A percentile compares a stretch with the other conserved stretches of the same genome.
Conservation (phyloP, 2,329 filamentous ascomycete species). For the Diaporthe citri region DNA sequence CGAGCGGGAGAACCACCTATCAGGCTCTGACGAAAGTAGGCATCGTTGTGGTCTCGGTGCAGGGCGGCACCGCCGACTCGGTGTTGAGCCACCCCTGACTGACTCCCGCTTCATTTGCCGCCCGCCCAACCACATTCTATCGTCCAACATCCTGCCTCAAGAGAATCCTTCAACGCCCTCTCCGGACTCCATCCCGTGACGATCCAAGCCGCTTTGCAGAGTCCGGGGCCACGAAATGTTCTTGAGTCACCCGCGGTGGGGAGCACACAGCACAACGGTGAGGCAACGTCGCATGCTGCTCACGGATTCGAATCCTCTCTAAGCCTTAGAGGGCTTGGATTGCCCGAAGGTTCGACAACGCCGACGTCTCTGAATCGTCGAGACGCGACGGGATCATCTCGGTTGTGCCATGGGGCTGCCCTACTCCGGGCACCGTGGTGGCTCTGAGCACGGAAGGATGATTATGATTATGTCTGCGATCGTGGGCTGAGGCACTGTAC, state of each 20-base stretch:
- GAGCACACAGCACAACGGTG: neutral
- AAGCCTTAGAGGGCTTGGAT: constrained; percentile 16
- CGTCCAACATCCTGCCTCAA: neutral
- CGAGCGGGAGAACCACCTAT: constrained; percentile 16
- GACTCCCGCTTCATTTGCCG: constrained; percentile 22
- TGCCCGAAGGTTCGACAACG: constrained; percentile 21
- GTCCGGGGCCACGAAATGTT: constrained; percentile 3
- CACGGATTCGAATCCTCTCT: constrained; percentile 4
- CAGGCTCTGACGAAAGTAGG: constrained; percentile 4
- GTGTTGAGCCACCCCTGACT: constrained; percentile 20
- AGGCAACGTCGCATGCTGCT: constrained; percentile 28
- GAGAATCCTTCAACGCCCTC: constrained; percentile 15
- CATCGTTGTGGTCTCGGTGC: constrained; percentile 14
- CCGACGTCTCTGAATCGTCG: constrained; percentile 19
- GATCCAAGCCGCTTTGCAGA: constrained; percentile 25
- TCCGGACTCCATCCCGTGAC: constrained; percentile 1
- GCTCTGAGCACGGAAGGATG: constrained; percentile 9
- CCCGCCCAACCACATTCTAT: constrained; percentile 27
- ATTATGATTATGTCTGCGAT: constrained; percentile 1
- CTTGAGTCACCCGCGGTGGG: constrained; percentile 26
- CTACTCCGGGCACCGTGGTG: neutral
- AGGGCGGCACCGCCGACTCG: constrained; percentile 25
- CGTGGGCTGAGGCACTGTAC: constrained; percentile 1
- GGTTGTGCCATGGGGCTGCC: constrained; percentile 13
- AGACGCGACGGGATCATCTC: constrained; percentile 16